Percentiles rank a stretch among this genome's conserved stretches.
phyloP scores from a whole-genome alignment of 176 grass and related monocot species.

The Oryza brachyantha region DNA sequence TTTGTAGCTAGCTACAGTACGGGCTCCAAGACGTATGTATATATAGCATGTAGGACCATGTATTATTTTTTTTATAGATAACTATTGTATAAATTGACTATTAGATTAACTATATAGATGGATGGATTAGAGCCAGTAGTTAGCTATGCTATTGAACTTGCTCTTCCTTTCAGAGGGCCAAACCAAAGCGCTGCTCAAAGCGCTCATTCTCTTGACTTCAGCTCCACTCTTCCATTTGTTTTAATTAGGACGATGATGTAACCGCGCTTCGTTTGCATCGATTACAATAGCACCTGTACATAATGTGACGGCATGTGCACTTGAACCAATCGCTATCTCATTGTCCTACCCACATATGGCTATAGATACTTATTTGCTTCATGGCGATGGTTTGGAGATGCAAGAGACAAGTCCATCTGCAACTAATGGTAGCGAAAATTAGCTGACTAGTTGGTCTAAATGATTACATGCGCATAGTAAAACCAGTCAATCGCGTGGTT shows the following conservation, averaged over 20 bases:
- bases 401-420: neutral
- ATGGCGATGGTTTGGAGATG: neutral
- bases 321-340: neutral
- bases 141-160: too few species aligned
- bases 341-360: neutral
- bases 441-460: neutral
- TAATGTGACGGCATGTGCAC: neutral
- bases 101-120: too few species aligned
- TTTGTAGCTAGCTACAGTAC: too few species aligned
- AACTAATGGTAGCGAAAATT: neutral
- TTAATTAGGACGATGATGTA: neutral
- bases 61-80: too few species aligned
- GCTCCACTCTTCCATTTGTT: neutral
- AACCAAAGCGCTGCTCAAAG: neutral
- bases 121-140: too few species aligned
- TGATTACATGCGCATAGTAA: neutral
- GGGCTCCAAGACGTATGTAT: too few species aligned
- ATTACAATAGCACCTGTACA: neutral
- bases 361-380: neutral
- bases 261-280: neutral
- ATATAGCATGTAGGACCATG: too few species aligned
- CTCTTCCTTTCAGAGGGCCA: conserved; percentile 1
- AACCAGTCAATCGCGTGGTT: neutral
- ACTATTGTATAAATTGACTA: too few species aligned
- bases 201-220: neutral